A percentile compares a stretch with the other conserved stretches of the same genome.
phyloP scores from a whole-genome alignment of 2,329 filamentous ascomycete genomes.

The Cryphonectria radicalis region DNA sequence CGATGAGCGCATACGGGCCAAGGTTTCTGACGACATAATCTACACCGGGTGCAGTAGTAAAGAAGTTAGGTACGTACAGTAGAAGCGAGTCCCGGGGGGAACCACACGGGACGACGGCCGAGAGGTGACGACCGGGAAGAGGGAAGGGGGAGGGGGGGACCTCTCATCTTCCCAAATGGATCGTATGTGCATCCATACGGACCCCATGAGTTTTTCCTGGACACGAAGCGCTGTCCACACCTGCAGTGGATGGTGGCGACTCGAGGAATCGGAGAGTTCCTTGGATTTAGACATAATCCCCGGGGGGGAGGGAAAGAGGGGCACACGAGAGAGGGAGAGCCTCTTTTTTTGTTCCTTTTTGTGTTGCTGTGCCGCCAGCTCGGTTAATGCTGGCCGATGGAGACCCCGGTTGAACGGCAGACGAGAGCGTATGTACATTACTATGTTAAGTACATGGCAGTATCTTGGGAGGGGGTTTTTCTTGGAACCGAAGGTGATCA shows the following conservation, averaged over 20 bases:
- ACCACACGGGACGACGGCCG: neutral
- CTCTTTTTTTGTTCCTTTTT: neutral
- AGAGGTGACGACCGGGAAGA: neutral
- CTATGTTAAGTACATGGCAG: neutral
- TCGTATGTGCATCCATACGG: neutral
- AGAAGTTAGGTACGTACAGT: neutral
- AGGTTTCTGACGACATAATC: neutral
- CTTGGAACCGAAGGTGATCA: slow-evolving; percentile 4
- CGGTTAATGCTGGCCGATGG: slow-evolving; percentile 1
- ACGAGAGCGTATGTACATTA: neutral
- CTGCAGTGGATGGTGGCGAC: neutral
- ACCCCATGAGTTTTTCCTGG: neutral
- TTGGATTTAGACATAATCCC: neutral
- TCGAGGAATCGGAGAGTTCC: neutral
- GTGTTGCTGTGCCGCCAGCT: neutral
- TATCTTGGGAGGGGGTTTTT: neutral
- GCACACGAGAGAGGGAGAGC: too few relatives aligned
- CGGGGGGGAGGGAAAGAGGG: neutral
- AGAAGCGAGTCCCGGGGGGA: neutral
- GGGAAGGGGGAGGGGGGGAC: too few relatives aligned
- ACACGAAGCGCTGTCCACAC: neutral
- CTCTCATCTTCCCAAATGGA: neutral
- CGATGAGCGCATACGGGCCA: neutral
- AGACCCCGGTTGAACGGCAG: neutral
- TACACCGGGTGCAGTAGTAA: neutral